Evolutionary conservation across 1,139 yeast genomes (phyloP).

Genomic region (Candida glucosophila): DNA sequence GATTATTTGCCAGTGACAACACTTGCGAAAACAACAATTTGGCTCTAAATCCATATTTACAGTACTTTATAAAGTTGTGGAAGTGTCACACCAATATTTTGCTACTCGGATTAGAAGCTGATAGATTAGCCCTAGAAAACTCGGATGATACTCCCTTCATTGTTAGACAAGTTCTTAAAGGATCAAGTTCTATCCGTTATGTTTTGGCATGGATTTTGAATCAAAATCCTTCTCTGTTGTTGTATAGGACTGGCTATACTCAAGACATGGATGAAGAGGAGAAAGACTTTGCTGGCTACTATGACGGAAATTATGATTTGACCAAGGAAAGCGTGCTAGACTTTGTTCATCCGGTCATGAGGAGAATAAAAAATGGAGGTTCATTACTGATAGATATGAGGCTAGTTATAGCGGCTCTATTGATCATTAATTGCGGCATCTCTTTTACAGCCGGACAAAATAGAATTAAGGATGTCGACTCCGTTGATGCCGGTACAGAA

Average conservation of each 20-base stretch:
- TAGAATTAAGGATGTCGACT: conserved; percentile 7
- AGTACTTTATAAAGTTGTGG: conserved; percentile 51
- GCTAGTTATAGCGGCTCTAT: conserved; percentile 19
- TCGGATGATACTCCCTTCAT: conserved; percentile 38
- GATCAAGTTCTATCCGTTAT: conserved; percentile 54
- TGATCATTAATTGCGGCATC: conserved; percentile 18
- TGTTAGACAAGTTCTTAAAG: conserved; percentile 48
- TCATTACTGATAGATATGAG: conserved; percentile 50
- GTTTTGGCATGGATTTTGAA: conserved; percentile 55
- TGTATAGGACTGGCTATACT: conserved; percentile 6
- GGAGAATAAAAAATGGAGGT: conserved; percentile 49
- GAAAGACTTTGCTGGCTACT: conserved; percentile 14
- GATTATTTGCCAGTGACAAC: conserved; percentile 31
- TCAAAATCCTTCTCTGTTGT: conserved; percentile 25
- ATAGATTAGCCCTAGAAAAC: conserved; percentile 45
- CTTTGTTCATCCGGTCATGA: conserved; percentile 54
- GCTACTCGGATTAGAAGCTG: conserved; percentile 52
- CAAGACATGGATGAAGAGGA: conserved; percentile 5
- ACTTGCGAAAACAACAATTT: conserved; percentile 28
- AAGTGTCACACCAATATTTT: conserved; percentile 53
- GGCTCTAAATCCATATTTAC: conserved; percentile 52
- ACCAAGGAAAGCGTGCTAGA: conserved; percentile 45
- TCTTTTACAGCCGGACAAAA: conserved; percentile 11
- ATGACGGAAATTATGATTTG: conserved; percentile 38
- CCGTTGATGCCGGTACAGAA: conserved; percentile 5